Conservation (phyloP, 2,329 filamentous ascomycete species). For the Fusarium redolens region DNA sequence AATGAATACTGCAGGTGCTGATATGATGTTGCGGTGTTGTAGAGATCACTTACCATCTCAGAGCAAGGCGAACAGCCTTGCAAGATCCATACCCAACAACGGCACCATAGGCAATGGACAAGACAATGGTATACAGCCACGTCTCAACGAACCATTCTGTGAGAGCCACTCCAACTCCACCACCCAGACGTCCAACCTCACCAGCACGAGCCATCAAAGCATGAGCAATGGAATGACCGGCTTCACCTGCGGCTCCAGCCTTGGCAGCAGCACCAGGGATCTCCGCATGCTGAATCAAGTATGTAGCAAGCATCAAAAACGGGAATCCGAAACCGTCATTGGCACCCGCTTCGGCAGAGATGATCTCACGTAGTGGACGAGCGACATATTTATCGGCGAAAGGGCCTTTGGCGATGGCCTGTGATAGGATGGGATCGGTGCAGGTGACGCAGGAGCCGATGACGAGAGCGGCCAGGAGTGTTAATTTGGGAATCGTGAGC, state of each 20-base stretch:
- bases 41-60: constrained; percentile 45
- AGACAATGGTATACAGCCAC: constrained; percentile 67
- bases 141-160: constrained; percentile 70
- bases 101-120: constrained; percentile 63
- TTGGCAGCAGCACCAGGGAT: constrained; percentile 28
- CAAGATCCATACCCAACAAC: constrained; percentile 61
- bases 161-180: constrained; percentile 62
- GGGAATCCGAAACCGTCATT: constrained; percentile 73
- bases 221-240: background rate
- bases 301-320: constrained; percentile 59
- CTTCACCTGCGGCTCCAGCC: background rate
- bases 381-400: constrained; percentile 70
- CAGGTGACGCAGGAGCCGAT: constrained; percentile 71
- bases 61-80: background rate
- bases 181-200: constrained; percentile 62
- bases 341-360: constrained; percentile 69
- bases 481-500: constrained; percentile 65
- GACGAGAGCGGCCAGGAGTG: constrained; percentile 64
- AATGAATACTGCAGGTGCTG: background rate
- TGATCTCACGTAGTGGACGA: constrained; percentile 68
- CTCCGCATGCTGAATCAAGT: constrained; percentile 38
- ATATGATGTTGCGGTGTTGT: background rate
- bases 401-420: constrained; percentile 43
- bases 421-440: constrained; percentile 53
- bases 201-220: background rate